Base-by-base conservation (phyloP, 768 basidiomycete genomes). In the Harrya chromipes region DNA sequence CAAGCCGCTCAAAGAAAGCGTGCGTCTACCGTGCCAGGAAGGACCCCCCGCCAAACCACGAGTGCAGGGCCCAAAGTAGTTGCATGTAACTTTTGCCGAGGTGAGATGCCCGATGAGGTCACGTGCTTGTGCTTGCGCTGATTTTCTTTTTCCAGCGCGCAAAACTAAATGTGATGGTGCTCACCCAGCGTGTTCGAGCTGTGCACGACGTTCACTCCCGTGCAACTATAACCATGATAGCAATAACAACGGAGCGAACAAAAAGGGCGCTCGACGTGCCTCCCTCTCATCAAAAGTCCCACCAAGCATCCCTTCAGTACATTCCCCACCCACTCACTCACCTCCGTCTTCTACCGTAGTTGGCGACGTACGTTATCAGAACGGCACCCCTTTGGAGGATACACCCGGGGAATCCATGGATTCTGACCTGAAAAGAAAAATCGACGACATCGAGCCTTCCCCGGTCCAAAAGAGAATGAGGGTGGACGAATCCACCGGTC, bases 81-180 rank as follows among this genome's bases (percentile, higher is more conserved):
- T 20, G 90, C 90, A 14, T 92, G 90, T 70, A 90, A 91, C 68
- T 89, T 89, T 64, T 92, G 90, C 69, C 80, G 90, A 74, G 87
- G 90, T 90, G 61, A 48, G 82, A 72, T 43, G 34, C 29, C 29
- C 26, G 41, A 43, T 40, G 35, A 43, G 34, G 20, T 43, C 20
- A 34, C 43, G 39, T 43, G 33, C 14, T 2, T 14, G 50, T 43
- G 52, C 52, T 13, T 24, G 52, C 20, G 20, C 43, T 54, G 2
- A 56, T 21, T 19, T 35, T 42, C 11, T 19, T 23, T 29, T 24
- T 57, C 14, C 53, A 90, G 90, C 89, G 31, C 90, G 90, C 52
- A 92, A 92, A 73, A 92, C 90, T 17, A 85, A 89, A 65, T 92
- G 90, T 59, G 90, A 92, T 66, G 90, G 90, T 35, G 85, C 77